A percentile compares a stretch with the other conserved stretches of the same genome.
Evolutionary conservation across 345 rosid species (phyloP).

Genomic region (Capsella bursapastoris): DNA sequence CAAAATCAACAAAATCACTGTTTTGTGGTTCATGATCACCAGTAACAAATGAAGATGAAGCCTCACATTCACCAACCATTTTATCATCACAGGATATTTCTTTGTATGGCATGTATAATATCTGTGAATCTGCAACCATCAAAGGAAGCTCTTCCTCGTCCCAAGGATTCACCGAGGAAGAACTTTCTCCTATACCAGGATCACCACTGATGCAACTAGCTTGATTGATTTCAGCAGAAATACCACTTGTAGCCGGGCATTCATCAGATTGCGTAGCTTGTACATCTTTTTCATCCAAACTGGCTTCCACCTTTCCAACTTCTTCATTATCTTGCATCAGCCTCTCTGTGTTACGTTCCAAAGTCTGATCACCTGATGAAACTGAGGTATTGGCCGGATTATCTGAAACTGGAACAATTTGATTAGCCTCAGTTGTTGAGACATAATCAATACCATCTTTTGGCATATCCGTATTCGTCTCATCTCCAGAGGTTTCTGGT

Average conservation of each 20-base stretch:
- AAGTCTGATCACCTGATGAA: constrained; percentile 46
- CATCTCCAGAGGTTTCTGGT: constrained; percentile 37
- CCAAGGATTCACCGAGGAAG: constrained; percentile 64
- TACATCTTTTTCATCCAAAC: constrained; percentile 47
- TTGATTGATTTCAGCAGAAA: constrained; percentile 44
- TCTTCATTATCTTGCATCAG: constrained; percentile 31
- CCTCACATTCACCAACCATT: constrained; percentile 50
- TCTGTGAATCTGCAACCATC: constrained; percentile 65
- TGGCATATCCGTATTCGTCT: constrained; percentile 26
- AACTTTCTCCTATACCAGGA: constrained; percentile 46
- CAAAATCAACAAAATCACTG: constrained; percentile 77
- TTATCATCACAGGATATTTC: constrained; percentile 49
- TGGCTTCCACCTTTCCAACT: constrained; percentile 45
- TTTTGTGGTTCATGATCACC: constrained; percentile 54
- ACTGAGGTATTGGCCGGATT: constrained; percentile 38
- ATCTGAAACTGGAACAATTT: constrained; percentile 42
- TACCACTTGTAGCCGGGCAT: constrained; percentile 41
- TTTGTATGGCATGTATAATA: constrained; percentile 77
- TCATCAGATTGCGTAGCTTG: constrained; percentile 48
- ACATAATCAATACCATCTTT: constrained; percentile 12
- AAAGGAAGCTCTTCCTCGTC: constrained; percentile 69
- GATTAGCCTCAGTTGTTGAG: constrained; percentile 38
- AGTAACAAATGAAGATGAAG: constrained; percentile 58
- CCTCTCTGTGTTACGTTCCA: constrained; percentile 43
- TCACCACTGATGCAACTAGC: constrained; percentile 41